Conservation (phyloP, 73 alveolate genomes). For the Blepharisma stoltei region DNA sequence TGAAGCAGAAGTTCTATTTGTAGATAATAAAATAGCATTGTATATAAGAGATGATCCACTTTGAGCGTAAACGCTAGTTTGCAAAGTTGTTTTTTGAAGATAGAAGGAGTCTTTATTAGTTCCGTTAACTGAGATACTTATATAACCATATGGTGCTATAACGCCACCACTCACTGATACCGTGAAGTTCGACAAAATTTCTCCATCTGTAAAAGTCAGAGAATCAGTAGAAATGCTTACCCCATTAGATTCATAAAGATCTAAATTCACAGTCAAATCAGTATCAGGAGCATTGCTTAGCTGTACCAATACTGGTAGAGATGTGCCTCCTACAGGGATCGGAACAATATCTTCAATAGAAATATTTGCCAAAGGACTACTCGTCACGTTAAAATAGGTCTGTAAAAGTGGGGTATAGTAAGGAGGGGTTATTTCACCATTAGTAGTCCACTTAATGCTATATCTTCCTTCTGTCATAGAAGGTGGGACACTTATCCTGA, state of each 20-base stretch:
- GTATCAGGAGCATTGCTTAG: constrained; percentile 41
- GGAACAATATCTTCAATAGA: constrained; percentile 34
- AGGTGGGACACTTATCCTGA: constrained; percentile 44
- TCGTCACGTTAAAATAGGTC: constrained; percentile 34
- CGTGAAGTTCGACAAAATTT: neutral
- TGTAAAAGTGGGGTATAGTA: constrained; percentile 37
- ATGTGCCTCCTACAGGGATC: constrained; percentile 47
- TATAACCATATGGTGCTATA: neutral
- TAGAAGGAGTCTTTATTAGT: neutral
- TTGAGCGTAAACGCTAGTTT: too few species aligned
- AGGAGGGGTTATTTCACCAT: constrained; percentile 42
- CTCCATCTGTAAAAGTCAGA: neutral
- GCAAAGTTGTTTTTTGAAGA: neutral
- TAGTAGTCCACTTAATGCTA: constrained; percentile 40
- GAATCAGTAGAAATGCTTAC: neutral
- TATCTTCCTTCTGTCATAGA: constrained; percentile 26
- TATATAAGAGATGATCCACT: too few species aligned
- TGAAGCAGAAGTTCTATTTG: constrained; percentile 19
- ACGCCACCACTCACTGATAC: neutral
- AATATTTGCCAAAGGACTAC: neutral
- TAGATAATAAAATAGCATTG: neutral
- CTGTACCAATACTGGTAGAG: constrained; percentile 33
- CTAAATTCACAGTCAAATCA: constrained; percentile 12
- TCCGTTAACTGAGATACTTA: neutral
- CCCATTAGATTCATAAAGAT: neutral